A percentile compares a stretch with the other conserved stretches of the same genome.
phyloP scores from a whole-genome alignment of 2,329 filamentous ascomycete species.

The Hymenoscyphus salicellus region DNA sequence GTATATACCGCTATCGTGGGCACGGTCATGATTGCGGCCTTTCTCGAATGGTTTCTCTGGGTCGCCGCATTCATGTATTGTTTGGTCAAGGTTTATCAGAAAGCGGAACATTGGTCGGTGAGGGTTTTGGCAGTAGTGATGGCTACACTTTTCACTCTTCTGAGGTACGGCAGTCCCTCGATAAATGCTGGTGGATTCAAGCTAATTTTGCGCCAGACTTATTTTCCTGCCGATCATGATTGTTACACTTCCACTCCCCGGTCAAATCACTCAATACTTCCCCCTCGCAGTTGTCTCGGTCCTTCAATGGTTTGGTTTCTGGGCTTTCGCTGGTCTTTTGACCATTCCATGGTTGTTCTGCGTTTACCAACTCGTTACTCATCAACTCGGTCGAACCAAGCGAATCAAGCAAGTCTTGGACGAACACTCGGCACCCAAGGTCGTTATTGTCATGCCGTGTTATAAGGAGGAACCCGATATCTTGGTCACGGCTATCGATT shows the following conservation, averaged over 20 bases:
- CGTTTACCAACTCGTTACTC: conserved; percentile 84
- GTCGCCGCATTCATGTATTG: conserved; percentile 92
- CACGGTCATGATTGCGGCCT: conserved; percentile 75
- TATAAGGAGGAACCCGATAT: conserved; percentile 88
- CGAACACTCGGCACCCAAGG: conserved; percentile 82
- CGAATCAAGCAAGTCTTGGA: conserved; percentile 81
- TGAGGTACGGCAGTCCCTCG: conserved; percentile 57
- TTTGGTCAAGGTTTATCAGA: conserved; percentile 79
- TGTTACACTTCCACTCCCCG: conserved; percentile 81
- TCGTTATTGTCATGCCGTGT: conserved; percentile 94
- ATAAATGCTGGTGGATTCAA: not conserved
- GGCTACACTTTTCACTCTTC: conserved; percentile 66
- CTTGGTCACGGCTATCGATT: conserved; percentile 81
- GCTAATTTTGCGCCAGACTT: conserved; percentile 47
- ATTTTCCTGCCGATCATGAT: conserved; percentile 94
- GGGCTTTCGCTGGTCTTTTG: conserved; percentile 81
- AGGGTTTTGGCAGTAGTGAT: conserved; percentile 74
- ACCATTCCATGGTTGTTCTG: conserved; percentile 91
- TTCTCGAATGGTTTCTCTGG: conserved; percentile 94
- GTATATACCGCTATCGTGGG: conserved; percentile 80
- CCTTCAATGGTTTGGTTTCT: conserved; percentile 94
- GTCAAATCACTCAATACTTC: conserved; percentile 68
- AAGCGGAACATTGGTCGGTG: conserved; percentile 86
- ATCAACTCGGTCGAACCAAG: conserved; percentile 77
- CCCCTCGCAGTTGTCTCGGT: conserved; percentile 64